A percentile compares a stretch with the other conserved stretches of the same genome.
Evolutionary conservation across 768 basidiomycete species (phyloP).

Genomic region (Dioszegia hungarica): DNA sequence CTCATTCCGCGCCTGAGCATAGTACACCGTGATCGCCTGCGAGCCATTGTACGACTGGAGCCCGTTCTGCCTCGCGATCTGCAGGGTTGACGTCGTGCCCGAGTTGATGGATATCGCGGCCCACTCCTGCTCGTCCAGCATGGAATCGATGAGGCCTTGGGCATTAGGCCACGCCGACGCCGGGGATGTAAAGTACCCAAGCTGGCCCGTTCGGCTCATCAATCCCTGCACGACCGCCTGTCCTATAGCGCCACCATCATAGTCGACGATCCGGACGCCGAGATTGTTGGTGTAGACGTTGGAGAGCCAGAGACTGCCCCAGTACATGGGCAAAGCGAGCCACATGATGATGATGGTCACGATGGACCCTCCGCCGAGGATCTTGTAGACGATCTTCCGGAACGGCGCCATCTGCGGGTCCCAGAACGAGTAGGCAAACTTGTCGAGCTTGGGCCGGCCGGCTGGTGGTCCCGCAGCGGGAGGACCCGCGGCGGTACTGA

Average conservation of each 20-base stretch:
- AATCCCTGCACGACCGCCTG: conserved; percentile 43
- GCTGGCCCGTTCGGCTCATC: conserved; percentile 14
- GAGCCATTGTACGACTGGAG: conserved; percentile 49
- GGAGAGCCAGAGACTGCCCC: conserved; percentile 45
- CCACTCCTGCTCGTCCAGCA: conserved; percentile 52
- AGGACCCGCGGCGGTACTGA: background rate
- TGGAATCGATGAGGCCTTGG: conserved; percentile 43
- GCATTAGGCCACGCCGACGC: conserved; percentile 35
- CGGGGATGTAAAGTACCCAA: conserved; percentile 39
- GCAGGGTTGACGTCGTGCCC: conserved; percentile 48
- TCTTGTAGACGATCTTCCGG: conserved; percentile 39
- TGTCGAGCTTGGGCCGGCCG: conserved; percentile 17
- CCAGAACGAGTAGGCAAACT: conserved; percentile 32
- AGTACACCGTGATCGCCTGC: conserved; percentile 51
- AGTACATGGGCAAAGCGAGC: conserved; percentile 51
- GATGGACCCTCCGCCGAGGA: conserved; percentile 43
- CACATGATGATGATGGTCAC: conserved; percentile 52
- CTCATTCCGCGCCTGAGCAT: conserved; percentile 54
- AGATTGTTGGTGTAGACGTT: conserved; percentile 48
- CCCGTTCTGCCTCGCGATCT: conserved; percentile 50
- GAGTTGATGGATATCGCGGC: conserved; percentile 52
- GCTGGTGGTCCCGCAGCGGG: background rate
- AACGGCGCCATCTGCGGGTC: conserved; percentile 29
- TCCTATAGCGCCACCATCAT: conserved; percentile 50
- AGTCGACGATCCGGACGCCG: conserved; percentile 52